Conservation (phyloP, 768 basidiomycete genomes). For the Mycena crocata region DNA sequence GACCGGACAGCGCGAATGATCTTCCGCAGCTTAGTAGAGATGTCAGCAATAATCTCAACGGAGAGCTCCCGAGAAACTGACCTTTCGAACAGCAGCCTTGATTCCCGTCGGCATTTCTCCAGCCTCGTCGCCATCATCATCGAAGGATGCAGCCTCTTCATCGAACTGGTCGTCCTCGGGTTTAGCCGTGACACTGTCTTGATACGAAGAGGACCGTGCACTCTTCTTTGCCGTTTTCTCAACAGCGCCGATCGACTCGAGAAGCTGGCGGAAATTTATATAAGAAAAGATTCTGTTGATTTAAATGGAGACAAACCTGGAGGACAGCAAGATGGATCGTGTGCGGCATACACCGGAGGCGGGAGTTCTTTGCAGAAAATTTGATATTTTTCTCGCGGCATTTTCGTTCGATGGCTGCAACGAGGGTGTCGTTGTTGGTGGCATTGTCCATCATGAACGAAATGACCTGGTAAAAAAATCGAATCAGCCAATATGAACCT, state of each 20-base stretch:
- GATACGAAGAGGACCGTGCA: conserved; percentile 4
- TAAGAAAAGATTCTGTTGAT: neutral
- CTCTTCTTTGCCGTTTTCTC: neutral
- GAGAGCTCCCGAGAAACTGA: neutral
- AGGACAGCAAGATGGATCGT: conserved; percentile 51
- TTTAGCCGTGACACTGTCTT: conserved; percentile 13
- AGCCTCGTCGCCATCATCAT: neutral
- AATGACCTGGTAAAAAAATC: conserved; percentile 37
- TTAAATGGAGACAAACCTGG: conserved; percentile 30
- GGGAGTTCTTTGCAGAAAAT: conserved; percentile 40
- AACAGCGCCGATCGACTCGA: conserved; percentile 23
- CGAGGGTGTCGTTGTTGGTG: conserved; percentile 49
- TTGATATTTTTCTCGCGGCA: conserved; percentile 30
- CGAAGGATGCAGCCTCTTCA: conserved; percentile 3
- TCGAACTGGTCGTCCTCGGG: neutral
- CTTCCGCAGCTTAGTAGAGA: conserved; percentile 12
- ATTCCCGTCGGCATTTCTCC: neutral
- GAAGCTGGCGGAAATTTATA: conserved; percentile 6
- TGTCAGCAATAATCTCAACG: neutral
- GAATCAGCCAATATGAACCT: no score
- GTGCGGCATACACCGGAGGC: conserved; percentile 51
- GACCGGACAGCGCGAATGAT: conserved; percentile 26
- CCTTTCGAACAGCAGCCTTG: conserved; percentile 15
- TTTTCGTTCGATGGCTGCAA: conserved; percentile 33
- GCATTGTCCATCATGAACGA: conserved; percentile 51